A percentile compares a stretch with the other conserved stretches of the same genome.
These are phyloP conservation scores for Diaporthe sp. DNA, from an alignment of 2,329 filamentous ascomycete species.

Conservation along the genomic window DNA sequence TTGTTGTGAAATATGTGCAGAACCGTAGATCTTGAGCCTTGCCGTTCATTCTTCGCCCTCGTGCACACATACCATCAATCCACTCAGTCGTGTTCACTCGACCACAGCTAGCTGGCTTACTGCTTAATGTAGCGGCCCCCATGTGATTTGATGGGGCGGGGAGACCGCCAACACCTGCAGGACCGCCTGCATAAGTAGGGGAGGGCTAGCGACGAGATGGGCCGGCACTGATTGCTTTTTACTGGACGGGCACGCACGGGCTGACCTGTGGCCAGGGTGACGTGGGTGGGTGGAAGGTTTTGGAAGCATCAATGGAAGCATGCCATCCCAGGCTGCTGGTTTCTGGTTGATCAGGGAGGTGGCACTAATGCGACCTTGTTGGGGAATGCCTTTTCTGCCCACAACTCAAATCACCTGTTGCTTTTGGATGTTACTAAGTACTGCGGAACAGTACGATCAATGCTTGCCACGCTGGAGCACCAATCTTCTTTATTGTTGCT, in stretches of 20 bases:
- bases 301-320: constrained; percentile 32
- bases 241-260: background rate
- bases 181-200: constrained; percentile 25
- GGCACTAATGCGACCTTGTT: constrained; percentile 23
- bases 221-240: background rate
- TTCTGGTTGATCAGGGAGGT: constrained; percentile 11
- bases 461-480: constrained; percentile 1
- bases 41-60: background rate
- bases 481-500: background rate
- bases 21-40: background rate
- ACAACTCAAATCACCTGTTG: constrained; percentile 5
- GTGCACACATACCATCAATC: background rate
- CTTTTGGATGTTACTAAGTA: background rate
- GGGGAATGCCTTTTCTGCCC: constrained; percentile 2
- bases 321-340: constrained; percentile 18
- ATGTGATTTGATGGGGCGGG: constrained; percentile 10
- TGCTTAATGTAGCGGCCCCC: background rate
- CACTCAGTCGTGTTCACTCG: too few relatives aligned
- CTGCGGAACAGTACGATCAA: background rate
- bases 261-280: background rate
- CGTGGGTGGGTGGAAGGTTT: constrained; percentile 23
- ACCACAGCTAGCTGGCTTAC: background rate
- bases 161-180: constrained; percentile 25
- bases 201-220: background rate
- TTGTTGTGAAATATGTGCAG: background rate